Evolutionary conservation across 2,329 filamentous ascomycete genomes (phyloP).

Genomic region (Lasiodiplodia hormozganensis): DNA sequence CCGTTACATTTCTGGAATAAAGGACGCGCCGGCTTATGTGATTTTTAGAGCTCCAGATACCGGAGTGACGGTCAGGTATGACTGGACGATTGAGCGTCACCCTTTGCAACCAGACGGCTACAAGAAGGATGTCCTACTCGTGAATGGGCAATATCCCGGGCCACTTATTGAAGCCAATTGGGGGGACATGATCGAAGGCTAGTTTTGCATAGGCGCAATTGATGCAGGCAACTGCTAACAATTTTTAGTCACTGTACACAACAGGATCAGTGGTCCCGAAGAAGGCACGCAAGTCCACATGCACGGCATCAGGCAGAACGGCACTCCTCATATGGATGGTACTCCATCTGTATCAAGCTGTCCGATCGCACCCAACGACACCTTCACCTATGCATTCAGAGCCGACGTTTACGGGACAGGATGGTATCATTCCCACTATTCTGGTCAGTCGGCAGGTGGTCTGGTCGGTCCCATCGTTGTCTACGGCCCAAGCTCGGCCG

Average conservation of each 20-base stretch:
- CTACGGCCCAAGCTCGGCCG: constrained; percentile 35
- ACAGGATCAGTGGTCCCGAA: constrained; percentile 4
- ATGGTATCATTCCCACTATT: constrained; percentile 37
- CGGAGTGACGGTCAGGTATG: constrained; percentile 20
- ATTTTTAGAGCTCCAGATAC: constrained; percentile 1
- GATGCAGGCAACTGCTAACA: not conserved
- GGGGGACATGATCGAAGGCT: constrained; percentile 41
- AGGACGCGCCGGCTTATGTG: not conserved
- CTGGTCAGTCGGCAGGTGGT: constrained; percentile 39
- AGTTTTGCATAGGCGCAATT: not conserved
- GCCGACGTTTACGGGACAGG: constrained; percentile 45
- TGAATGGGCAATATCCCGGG: constrained; percentile 44
- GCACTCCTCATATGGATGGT: constrained; percentile 45
- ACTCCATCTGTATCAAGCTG: constrained; percentile 45
- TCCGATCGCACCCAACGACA: constrained; percentile 43
- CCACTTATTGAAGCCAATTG: constrained; percentile 43
- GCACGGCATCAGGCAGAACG: constrained; percentile 42
- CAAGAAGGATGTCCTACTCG: constrained; percentile 37
- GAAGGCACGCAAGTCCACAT: constrained; percentile 46
- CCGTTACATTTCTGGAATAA: not conserved
- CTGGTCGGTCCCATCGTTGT: constrained; percentile 39
- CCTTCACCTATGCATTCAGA: constrained; percentile 36
- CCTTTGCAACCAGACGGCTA: constrained; percentile 38
- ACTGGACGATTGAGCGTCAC: constrained; percentile 28
- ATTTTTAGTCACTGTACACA: constrained; percentile 18